A percentile compares a stretch with the other conserved stretches of the same genome.
phyloP scores from a whole-genome alignment of 257 asterid genomes.

The Gynochthodes officinalis region DNA sequence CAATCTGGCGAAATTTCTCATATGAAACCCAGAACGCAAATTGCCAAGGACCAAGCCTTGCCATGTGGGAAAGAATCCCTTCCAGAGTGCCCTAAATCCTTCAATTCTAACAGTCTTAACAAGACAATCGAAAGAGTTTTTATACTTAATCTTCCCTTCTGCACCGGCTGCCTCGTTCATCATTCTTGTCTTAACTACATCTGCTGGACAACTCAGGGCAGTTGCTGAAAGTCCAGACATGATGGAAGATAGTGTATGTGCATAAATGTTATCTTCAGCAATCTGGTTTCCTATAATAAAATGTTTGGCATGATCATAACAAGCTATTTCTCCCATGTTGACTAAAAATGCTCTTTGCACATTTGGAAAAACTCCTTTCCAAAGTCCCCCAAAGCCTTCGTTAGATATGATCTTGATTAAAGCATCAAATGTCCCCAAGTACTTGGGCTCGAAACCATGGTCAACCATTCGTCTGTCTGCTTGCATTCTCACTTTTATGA shows the following conservation, averaged over 20 bases:
- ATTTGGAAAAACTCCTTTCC: slow-evolving; percentile 76
- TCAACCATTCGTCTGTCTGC: slow-evolving; percentile 56
- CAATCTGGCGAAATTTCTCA: slow-evolving; percentile 60
- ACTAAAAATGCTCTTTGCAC: slow-evolving; percentile 82
- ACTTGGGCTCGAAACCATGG: slow-evolving; percentile 55
- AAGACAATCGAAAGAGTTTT: slow-evolving; percentile 64
- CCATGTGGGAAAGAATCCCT: slow-evolving; percentile 92
- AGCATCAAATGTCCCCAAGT: slow-evolving; percentile 61
- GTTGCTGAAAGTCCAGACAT: slow-evolving; percentile 78
- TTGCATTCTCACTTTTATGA: slow-evolving; percentile 89
- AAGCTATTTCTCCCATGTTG: slow-evolving; percentile 92
- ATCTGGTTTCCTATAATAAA: slow-evolving; percentile 48
- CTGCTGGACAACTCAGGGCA: slow-evolving; percentile 83
- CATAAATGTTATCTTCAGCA: slow-evolving; percentile 63
- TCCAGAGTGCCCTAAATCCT: slow-evolving; percentile 77
- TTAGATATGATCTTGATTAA: slow-evolving; percentile 48
- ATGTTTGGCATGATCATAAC: slow-evolving; percentile 78
- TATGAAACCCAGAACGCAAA: slow-evolving; percentile 88
- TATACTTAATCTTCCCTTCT: slow-evolving; percentile 35
- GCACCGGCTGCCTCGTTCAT: slow-evolving; percentile 53
- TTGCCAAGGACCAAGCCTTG: slow-evolving; percentile 98
- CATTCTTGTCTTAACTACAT: slow-evolving; percentile 82
- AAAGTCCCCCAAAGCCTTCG: slow-evolving; percentile 71
- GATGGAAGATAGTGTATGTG: slow-evolving; percentile 75
- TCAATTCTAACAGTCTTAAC: slow-evolving; percentile 67